Evolutionary conservation across 2,329 filamentous ascomycete species (phyloP).

Genomic region (Macrophomina tecta): DNA sequence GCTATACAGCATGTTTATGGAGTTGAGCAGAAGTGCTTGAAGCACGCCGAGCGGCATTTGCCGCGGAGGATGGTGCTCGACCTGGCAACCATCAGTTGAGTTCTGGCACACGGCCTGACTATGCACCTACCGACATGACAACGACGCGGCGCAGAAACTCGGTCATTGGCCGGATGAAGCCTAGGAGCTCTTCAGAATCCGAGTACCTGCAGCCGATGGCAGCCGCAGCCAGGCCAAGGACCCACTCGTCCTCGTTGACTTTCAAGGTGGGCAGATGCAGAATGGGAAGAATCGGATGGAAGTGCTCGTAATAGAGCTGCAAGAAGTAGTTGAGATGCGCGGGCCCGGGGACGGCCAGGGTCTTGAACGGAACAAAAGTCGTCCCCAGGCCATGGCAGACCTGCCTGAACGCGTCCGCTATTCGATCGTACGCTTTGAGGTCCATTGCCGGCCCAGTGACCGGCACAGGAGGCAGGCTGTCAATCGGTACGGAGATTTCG

Average conservation of each 20-base stretch:
- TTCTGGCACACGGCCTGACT: no score
- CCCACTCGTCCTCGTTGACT: conserved; percentile 18
- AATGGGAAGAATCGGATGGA: conserved; percentile 23
- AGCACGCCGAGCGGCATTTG: conserved; percentile 17
- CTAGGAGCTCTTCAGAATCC: conserved; percentile 11
- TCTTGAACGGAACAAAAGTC: conserved; percentile 15
- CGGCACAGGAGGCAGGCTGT: background rate
- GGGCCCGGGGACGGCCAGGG: background rate
- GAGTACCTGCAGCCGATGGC: conserved; percentile 18
- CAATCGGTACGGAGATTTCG: conserved; percentile 21
- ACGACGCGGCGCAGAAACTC: conserved; percentile 23
- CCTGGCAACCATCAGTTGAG: background rate
- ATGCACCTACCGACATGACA: conserved; percentile 10
- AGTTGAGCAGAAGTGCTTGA: conserved; percentile 1
- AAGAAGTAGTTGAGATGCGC: conserved; percentile 23
- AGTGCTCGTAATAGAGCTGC: conserved; percentile 25
- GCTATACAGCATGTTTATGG: conserved; percentile 22
- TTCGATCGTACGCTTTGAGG: conserved; percentile 22
- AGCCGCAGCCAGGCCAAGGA: background rate
- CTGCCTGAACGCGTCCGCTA: conserved; percentile 3
- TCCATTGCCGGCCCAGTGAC: conserved; percentile 5
- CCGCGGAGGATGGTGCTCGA: conserved; percentile 16
- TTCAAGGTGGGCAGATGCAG: conserved; percentile 14
- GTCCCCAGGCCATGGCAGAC: conserved; percentile 10
- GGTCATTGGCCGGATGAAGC: conserved; percentile 3